A percentile compares a stretch with the other conserved stretches of the same genome.
Conservation (phyloP, 2,329 filamentous ascomycete genomes). For the Fonsecaea erecta region DNA sequence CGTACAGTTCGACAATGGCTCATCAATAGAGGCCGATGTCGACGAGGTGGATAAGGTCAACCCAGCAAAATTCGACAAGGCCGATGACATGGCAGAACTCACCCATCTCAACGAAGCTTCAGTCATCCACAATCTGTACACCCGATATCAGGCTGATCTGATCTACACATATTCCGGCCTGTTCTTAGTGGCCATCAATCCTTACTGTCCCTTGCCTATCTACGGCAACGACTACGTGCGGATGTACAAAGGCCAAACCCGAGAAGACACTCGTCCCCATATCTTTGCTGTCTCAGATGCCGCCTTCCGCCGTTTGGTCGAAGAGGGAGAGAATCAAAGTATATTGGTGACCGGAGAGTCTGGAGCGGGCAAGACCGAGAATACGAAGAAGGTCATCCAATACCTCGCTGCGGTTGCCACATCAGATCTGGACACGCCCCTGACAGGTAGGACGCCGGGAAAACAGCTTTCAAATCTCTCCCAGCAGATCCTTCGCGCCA, state of each 20-base stretch:
- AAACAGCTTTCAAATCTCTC: slow-evolving; percentile 82
- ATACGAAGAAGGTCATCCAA: slow-evolving; percentile 99
- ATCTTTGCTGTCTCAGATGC: slow-evolving; percentile 98
- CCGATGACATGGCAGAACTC: slow-evolving; percentile 97
- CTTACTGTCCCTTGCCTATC: slow-evolving; percentile 91
- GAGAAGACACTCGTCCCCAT: slow-evolving; percentile 95
- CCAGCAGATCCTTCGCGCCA: slow-evolving; percentile 92
- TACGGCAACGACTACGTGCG: slow-evolving; percentile 97
- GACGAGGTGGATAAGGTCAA: slow-evolving; percentile 98
- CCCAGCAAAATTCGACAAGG: slow-evolving; percentile 98
- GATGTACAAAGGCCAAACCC: slow-evolving; percentile 90
- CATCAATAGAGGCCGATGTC: slow-evolving; percentile 80
- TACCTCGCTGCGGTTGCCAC: slow-evolving; percentile 94
- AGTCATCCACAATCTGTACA: slow-evolving; percentile 94
- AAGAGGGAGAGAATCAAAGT: slow-evolving; percentile 94
- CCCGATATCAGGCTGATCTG: slow-evolving; percentile 90
- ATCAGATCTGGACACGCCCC: slow-evolving; percentile 67
- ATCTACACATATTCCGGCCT: slow-evolving; percentile 98
- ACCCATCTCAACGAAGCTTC: slow-evolving; percentile 98
- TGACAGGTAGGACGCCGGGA: slow-evolving; percentile 60
- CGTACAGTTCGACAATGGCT: slow-evolving; percentile 93
- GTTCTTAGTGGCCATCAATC: slow-evolving; percentile 96
- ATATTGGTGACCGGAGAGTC: slow-evolving; percentile 98
- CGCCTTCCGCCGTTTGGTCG: slow-evolving; percentile 92
- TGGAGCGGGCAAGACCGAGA: slow-evolving; percentile 96